Base-by-base conservation (phyloP, 2,329 filamentous ascomycete species). In the Cryphonectria japonica region DNA sequence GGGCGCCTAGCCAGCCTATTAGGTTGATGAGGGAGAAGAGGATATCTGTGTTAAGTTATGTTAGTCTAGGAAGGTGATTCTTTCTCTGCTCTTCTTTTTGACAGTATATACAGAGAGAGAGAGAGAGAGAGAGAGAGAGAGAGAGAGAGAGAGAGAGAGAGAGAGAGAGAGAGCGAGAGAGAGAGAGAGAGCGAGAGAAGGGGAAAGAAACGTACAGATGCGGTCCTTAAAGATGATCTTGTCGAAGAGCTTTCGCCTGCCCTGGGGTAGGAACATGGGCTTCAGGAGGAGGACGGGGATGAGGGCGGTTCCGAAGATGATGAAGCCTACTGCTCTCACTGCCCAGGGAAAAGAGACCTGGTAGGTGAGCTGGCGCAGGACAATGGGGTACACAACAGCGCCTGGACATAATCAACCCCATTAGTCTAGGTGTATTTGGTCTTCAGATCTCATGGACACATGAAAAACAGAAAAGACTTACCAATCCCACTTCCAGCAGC, bases 141-240 rank as follows among this genome's bases (percentile, higher is more conserved):
- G 29, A 16, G 59, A 34, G 29, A 61, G 59, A 34, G 6, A 61
- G 7, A 80, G 82, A 8, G 7, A n/a, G 75, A 75, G 74, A 37
- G 29, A 39, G 16, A 19, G 13, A 19, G 9, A 37, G 16, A 61
- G 32, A 37, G 2, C 0, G 5, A 32, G 6, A 61, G 7, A 80
- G 82, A 8, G 7, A n/a, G 75, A 75, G 74, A 37, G 29, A 16
- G 29, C 4, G 59, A 34, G 29, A 61, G 59, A 34, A 8, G 2
- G 29, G 16, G 32, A 61, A 22, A 80, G 82, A 7, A 22, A 26
- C 68, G 80, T 76, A 73, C 76, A 85, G 1, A 79, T 79, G 0
- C 76, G 46, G 57, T 85, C 82, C 7, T 68, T 78, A 67, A 85
- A 83, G 0, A 80, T 82, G 2, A 76, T 74, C 74, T 73, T 77